Base-by-base conservation (phyloP, 2,329 filamentous ascomycete genomes). In the Teratosphaeriaceae sp. region DNA sequence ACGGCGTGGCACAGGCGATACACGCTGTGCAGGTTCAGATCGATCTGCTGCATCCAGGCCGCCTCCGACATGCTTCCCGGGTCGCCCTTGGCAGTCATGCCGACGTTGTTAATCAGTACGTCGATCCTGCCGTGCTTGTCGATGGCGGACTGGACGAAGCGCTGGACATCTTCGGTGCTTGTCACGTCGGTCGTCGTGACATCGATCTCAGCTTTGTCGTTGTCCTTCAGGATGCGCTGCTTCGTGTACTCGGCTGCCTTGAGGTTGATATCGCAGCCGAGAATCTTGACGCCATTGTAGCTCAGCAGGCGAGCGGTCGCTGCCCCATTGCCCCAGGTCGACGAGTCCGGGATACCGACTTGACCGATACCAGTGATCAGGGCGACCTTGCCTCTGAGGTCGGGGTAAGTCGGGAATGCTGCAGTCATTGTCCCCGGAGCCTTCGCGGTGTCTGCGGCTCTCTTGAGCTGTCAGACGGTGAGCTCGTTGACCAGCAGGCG, bases 21-120 rank as follows among this genome's bases (percentile, higher is more conserved):
- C 0, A 78, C 70, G 30, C 66, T 73, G 52, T 76, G 76, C 3
- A 79, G 62, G 50, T 79, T 79, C 21, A 79, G 54, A n/a, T 73
- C 68, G 40, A 76, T 65, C 47, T 78, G 75, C 0, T 58, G 38
- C 44, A 77, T 68, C 75, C 75, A 79, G 0, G 63, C 50, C 1
- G 67, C 62, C 38, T 79, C 73, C 0, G 45, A 36, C 65, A 78
- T 73, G 3, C 35, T 53, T 2, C 65, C 73, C 0, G 75, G 69
- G 33, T 65, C 64, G 0, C 75, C 75, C 0, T 67, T 46, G 2
- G 47, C 47, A 1, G 52, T 56, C 59, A 71, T 73, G 33, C 72
- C 71, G 24, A 74, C 63, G 12, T 70, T 74, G 56, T 74, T 74
- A 50, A 74, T 60, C 3, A 74, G 65, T 43, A 75, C 70, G 49